Evolutionary conservation across 441 rosid species (phyloP).

Genomic region (Biscutella auriculata): DNA sequence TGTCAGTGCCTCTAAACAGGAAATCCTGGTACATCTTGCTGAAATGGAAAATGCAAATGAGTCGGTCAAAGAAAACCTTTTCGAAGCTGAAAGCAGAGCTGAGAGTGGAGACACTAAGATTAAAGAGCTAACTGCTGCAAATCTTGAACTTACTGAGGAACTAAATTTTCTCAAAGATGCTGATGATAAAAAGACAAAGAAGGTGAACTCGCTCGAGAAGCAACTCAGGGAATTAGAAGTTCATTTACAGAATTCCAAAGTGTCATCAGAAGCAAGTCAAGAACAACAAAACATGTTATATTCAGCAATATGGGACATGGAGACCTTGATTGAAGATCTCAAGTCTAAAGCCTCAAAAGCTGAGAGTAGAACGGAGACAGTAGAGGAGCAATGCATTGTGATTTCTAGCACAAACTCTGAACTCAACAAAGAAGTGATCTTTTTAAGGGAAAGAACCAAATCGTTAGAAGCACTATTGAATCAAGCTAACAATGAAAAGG

Average conservation of each 20-base stretch:
- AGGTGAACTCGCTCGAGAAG: conserved; percentile 67
- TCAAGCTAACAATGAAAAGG: conserved; percentile 37
- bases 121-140: conserved; percentile 50
- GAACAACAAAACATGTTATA: conserved; percentile 89
- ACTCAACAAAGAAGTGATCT: conserved; percentile 43
- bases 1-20: conserved; percentile 39
- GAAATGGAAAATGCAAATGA: conserved; percentile 58
- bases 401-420: conserved; percentile 56
- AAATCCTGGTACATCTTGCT: conserved; percentile 48
- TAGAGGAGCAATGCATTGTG: conserved; percentile 63
- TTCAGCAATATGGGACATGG: conserved; percentile 97
- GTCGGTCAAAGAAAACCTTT: conserved; percentile 51
- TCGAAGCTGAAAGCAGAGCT: conserved; percentile 58
- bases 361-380: conserved; percentile 51
- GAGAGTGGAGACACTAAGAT: conserved; percentile 63
- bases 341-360: conserved; percentile 82
- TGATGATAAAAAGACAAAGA: conserved; percentile 42
- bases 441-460: conserved; percentile 38
- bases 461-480: conserved; percentile 49
- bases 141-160: conserved; percentile 71
- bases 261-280: conserved; percentile 68
- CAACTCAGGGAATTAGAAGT: conserved; percentile 67
- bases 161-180: conserved; percentile 59
- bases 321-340: conserved; percentile 78
- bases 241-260: conserved; percentile 60